Conservation (phyloP, 768 basidiomycete genomes). For the Cubamyces lactineus region DNA sequence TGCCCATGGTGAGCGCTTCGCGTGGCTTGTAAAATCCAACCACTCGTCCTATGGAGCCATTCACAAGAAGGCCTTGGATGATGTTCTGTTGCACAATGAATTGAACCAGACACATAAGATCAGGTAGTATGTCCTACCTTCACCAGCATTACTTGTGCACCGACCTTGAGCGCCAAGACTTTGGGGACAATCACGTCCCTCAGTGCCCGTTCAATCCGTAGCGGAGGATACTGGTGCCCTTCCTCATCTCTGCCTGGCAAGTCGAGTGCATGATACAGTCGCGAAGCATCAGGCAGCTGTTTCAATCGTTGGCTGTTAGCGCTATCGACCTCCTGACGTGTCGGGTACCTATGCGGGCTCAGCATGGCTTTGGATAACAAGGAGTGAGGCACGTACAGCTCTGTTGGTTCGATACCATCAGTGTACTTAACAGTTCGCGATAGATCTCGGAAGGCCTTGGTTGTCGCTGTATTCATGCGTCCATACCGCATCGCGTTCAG, state of each 20-base stretch:
- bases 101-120: not conserved
- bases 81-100: constrained; percentile 52
- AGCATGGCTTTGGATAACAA: not conserved
- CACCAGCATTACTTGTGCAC: constrained; percentile 86
- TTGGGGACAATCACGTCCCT: constrained; percentile 65
- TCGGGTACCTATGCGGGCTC: constrained; percentile 57
- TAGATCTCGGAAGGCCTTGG: constrained; percentile 55
- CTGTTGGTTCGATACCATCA: constrained; percentile 82
- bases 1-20: constrained; percentile 45
- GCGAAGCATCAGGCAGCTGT: constrained; percentile 42
- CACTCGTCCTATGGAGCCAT: constrained; percentile 62
- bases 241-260: constrained; percentile 48
- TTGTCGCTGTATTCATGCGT: constrained; percentile 47
- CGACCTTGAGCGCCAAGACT: constrained; percentile 49
- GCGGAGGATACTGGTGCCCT: constrained; percentile 38
- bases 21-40: constrained; percentile 27
- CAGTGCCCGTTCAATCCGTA: constrained; percentile 49
- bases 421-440: constrained; percentile 59
- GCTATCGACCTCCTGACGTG: constrained; percentile 68
- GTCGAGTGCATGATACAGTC: constrained; percentile 51
- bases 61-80: constrained; percentile 67
- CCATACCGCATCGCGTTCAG: constrained; percentile 89
- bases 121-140: constrained; percentile 47
- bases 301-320: constrained; percentile 61
- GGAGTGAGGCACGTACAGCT: constrained; percentile 53